Conservation (phyloP, 2,329 filamentous ascomycete species). For the Hymenoscyphus repandus region DNA sequence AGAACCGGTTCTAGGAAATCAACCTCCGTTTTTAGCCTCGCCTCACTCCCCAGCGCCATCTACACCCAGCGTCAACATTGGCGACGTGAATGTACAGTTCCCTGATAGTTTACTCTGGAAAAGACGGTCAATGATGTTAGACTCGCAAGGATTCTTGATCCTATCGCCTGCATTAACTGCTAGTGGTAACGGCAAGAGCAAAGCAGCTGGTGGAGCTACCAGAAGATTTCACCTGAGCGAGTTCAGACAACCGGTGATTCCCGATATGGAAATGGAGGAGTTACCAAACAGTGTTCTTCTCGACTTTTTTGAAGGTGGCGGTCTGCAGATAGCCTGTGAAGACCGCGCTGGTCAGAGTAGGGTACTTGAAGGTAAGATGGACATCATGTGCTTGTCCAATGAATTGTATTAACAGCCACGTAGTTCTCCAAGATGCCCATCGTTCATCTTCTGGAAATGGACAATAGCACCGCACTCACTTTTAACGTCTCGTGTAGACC, state of each 20-base stretch:
- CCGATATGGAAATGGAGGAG: constrained; percentile 89
- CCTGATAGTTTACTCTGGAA: constrained; percentile 97
- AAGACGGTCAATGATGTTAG: constrained; percentile 79
- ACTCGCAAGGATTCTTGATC: constrained; percentile 77
- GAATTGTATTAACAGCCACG: not conserved
- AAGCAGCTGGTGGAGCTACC: constrained; percentile 52
- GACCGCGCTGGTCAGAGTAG: constrained; percentile 53
- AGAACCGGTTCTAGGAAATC: constrained; percentile 28
- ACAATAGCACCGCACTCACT: not conserved
- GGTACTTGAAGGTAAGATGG: constrained; percentile 38
- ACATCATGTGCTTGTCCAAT: not conserved
- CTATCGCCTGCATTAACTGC: constrained; percentile 64
- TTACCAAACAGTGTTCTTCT: constrained; percentile 76
- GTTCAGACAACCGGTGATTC: constrained; percentile 72
- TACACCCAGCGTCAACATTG: constrained; percentile 34
- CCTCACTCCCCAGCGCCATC: constrained; percentile 32
- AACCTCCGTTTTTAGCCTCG: constrained; percentile 22
- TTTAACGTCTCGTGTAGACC: too few relatives aligned
- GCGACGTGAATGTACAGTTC: constrained; percentile 95
- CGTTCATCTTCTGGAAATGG: not conserved
- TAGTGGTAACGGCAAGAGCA: constrained; percentile 31
- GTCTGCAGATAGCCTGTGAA: constrained; percentile 61
- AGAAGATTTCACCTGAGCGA: constrained; percentile 85
- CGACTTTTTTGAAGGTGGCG: constrained; percentile 56
- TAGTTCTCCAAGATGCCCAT: constrained; percentile 5